Conservation (phyloP, 2,329 filamentous ascomycete genomes). For the Fonsecaea pugnacius region DNA sequence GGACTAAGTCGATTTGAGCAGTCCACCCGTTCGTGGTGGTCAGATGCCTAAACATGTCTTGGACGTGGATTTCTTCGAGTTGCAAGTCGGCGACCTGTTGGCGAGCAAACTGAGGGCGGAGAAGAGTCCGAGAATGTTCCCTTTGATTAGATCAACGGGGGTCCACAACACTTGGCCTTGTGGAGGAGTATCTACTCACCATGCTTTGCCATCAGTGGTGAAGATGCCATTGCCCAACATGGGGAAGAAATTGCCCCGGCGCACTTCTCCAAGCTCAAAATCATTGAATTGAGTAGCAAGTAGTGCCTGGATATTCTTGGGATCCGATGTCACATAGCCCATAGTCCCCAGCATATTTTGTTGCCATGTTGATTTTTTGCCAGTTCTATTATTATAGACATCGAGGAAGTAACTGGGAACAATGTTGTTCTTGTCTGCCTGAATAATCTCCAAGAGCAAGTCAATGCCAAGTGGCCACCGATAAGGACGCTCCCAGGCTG, state of each 20-base stretch:
- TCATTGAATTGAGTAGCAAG: slow-evolving; percentile 81
- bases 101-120: slow-evolving; percentile 84
- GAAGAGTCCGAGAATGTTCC: slow-evolving; percentile 68
- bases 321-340: slow-evolving; percentile 41
- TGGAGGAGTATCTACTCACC: slow-evolving; percentile 51
- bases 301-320: slow-evolving; percentile 77
- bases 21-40: slow-evolving; percentile 57
- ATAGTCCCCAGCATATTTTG: slow-evolving; percentile 32
- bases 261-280: slow-evolving; percentile 76
- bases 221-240: slow-evolving; percentile 56
- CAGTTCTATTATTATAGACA: slow-evolving; percentile 22
- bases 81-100: slow-evolving; percentile 82
- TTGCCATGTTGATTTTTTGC: slow-evolving; percentile 25
- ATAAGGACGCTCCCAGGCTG: slow-evolving; percentile 25
- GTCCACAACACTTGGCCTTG: not conserved
- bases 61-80: slow-evolving; percentile 78
- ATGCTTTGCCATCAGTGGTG: slow-evolving; percentile 75
- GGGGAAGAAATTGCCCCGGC: slow-evolving; percentile 71
- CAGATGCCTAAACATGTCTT: slow-evolving; percentile 72
- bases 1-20: slow-evolving; percentile 59
- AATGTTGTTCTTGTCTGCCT: slow-evolving; percentile 31
- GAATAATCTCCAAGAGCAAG: slow-evolving; percentile 24
- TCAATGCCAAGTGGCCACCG: slow-evolving; percentile 32
- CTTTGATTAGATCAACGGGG: slow-evolving; percentile 11
- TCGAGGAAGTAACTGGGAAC: slow-evolving; percentile 32